These are phyloP conservation scores for Grigorovia yakushimaensis DNA, from an alignment of 805 yeast species.

Conservation along the genomic window DNA sequence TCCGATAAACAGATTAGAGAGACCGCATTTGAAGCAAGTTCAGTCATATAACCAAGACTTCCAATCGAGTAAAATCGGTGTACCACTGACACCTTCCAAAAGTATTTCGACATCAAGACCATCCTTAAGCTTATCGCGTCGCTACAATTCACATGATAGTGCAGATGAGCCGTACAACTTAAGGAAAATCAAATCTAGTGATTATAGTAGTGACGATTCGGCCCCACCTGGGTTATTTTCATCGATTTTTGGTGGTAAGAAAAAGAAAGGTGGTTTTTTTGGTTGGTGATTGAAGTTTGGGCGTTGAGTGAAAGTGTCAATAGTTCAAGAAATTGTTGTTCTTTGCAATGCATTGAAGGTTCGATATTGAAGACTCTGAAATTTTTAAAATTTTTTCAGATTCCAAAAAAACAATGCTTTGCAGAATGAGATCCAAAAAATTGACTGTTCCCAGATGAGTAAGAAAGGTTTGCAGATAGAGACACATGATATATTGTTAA, in stretches of 20 bases:
- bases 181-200: constrained; percentile 2
- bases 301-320: no score
- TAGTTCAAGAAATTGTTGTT: no score
- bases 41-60: not conserved
- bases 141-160: not conserved
- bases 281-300: not conserved
- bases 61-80: not conserved
- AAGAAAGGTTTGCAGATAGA: not conserved
- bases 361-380: no score
- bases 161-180: not conserved
- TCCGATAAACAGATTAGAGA: not conserved
- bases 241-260: constrained; percentile 2
- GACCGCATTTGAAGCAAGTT: not conserved
- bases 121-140: not conserved
- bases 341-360: no score
- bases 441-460: no score
- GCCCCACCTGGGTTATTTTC: constrained; percentile 3
- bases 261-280: constrained; percentile 2
- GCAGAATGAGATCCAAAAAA: no score
- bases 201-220: not conserved
- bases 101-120: not conserved
- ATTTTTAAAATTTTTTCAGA: not conserved
- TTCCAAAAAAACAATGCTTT: no score
- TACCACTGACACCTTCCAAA: not conserved
- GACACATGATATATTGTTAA: constrained; percentile 8